Base-by-base conservation (phyloP, 371 early-diverging fungal genomes). In the Encephalitozoon romaleae region DNA sequence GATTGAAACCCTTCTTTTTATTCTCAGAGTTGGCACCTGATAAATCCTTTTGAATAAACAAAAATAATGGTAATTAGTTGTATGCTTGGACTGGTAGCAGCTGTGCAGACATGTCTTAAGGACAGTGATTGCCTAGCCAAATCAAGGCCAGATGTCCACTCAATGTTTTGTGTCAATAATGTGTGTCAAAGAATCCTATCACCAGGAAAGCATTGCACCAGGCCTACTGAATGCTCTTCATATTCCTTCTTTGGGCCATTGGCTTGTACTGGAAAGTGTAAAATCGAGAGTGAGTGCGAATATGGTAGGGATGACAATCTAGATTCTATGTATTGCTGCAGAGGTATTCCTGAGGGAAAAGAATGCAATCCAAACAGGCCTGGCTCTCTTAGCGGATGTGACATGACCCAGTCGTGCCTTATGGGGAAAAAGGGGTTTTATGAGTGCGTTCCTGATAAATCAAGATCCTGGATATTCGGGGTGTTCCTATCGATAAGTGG, bases 401-500 rank as follows among this genome's bases (percentile, higher is more conserved):
- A 72, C 34, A 47, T 38, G n/a, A 73, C 70, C 18, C 82, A 83
- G 15, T 38, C 45, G 0, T 86, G 86, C 73, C 9, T 70, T 0
- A 52, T 75, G 39, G 72, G 67, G n/a, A 74, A 76, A n/a, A 59
- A 59, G 21, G 79, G 76, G n/a, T 66, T 54, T 23, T 73, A 81
- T 75, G 74, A 68, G n/a, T 86, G 86, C 72, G 63, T 49, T 47
- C 79, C 82, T 23, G 53, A 65, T n/a, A 67, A 70, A 49, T 42
- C 39, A 21, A 79, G 73, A 23, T 45, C 67, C 15, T 86, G 86
- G 86, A 64, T 82, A 28, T 39, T 91, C 32, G 92, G 92, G 4
- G 87, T 90, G 26, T 74, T 91, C 26, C 84, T 91, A 65, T 87
- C 87, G 18, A 77, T 92, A 34, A 78, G 88, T 28, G 91, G 91